Base-by-base conservation (phyloP, 352 stramenopile species). In the Globisporangium recalcitrans region DNA sequence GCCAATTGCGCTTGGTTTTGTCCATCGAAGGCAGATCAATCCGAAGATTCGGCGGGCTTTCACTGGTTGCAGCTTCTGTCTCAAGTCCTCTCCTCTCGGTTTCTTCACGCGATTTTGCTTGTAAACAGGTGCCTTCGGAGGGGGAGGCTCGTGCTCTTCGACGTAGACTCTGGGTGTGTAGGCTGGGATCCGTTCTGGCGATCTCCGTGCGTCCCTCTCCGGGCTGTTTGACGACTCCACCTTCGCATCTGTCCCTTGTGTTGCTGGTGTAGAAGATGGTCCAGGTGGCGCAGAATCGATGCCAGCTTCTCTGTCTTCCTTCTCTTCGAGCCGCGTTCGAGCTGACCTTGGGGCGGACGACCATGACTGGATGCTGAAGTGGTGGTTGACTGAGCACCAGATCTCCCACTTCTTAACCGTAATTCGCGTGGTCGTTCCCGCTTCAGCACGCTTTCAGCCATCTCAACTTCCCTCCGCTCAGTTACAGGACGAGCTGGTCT, bases 1-100 rank as follows among this genome's bases (percentile, higher is more conserved):
- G 65, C 83, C 83, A 92, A 52, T 90, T 78, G 29, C 82, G 74
- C 44, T 88, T 90, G n/a, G 73, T 64, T 56, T 87, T 86, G 58
- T 87, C 78, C 56, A 87, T 69, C 24, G 71, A 77, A 6, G 63
- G 66, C 2, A 85, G 52, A 8, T 86, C 64, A 47, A 90, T 79
- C 10, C 69, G 75, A 16, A 88, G 55, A 19, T 82, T 78, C 13
- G 69, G 63, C 2, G 81, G 78, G 26, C 70, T 82, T 75, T 82
- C 9, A 86, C 73, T 0, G 81, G 78, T 44, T 74, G 72, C 7
- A 90, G 60, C 34, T 74, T 69, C 24, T 74, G 72, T 24, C 65
- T 71, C 11, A 34, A 29, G n/a, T 65, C 61, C 7, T 69, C 58
- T 1, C 66, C 19, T 48, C 58, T 69, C 6, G 52, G 42, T 49